A percentile compares a stretch with the other conserved stretches of the same genome.
Conservation (phyloP, 768 basidiomycete genomes). For the Mycena olivaceomarginata region DNA sequence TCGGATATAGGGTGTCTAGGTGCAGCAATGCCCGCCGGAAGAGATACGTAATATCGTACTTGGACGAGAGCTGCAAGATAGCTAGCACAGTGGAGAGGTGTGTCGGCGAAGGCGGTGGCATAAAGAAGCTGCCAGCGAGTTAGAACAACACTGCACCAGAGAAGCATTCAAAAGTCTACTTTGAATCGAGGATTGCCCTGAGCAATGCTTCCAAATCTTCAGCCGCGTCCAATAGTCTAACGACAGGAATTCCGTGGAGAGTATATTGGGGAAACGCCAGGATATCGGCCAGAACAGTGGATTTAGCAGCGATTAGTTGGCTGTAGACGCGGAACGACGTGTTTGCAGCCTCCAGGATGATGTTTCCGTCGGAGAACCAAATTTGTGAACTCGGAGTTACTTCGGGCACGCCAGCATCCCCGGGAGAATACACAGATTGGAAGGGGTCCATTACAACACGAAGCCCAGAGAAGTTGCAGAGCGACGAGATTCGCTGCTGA, state of each 20-base stretch:
- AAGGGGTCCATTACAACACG: no score
- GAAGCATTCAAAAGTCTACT: neutral
- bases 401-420: neutral
- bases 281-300: conserved; percentile 23
- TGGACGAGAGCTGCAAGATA: neutral
- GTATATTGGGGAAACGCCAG: neutral
- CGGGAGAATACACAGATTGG: no score
- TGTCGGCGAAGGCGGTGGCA: neutral
- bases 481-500: no score
- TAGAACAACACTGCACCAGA: neutral
- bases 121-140: neutral
- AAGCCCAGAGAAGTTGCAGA: no score
- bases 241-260: conserved; percentile 6
- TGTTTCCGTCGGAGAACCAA: conserved; percentile 16
- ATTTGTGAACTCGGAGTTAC: neutral
- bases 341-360: conserved; percentile 17
- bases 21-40: neutral
- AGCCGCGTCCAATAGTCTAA: conserved; percentile 6
- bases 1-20: neutral
- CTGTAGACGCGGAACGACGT: conserved; percentile 12
- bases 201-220: conserved; percentile 17
- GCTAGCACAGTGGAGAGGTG: neutral
- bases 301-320: neutral
- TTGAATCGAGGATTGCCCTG: conserved; percentile 28
- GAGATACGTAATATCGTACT: neutral